Evolutionary conservation across 1,284 basidiomycete species (phyloP).

Genomic region (Wolfiporia cocos): DNA sequence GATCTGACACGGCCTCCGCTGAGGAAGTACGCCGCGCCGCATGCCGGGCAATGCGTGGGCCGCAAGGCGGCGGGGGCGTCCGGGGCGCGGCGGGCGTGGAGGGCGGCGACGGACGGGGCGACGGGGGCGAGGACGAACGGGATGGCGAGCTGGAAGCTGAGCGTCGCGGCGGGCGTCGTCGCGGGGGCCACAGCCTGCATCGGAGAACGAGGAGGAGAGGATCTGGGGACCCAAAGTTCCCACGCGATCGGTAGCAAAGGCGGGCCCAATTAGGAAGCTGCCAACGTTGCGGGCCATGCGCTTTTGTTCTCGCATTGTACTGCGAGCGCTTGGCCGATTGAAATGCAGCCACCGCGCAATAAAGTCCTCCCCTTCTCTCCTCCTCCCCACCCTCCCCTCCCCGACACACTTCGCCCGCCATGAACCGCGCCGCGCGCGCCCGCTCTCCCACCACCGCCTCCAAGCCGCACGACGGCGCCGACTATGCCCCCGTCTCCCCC

Average conservation of each 20-base stretch:
- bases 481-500: conserved; percentile 12
- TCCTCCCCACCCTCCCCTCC: conserved; percentile 4
- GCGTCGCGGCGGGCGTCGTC: conserved; percentile 24
- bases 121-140: conserved; percentile 40
- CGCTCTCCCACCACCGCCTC: conserved; percentile 16
- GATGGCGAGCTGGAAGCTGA: conserved; percentile 42
- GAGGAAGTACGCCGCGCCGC: conserved; percentile 39
- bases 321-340: too few relatives aligned
- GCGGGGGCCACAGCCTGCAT: not conserved
- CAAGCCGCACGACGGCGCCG: conserved; percentile 7
- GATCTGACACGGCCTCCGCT: conserved; percentile 21
- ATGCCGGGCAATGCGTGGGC: conserved; percentile 40
- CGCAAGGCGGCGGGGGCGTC: conserved; percentile 21
- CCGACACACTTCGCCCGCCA: conserved; percentile 14
- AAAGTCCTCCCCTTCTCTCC: not conserved
- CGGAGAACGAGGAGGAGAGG: not conserved
- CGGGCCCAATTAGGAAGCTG: not conserved
- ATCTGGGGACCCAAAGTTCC: not conserved
- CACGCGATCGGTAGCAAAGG: too few relatives aligned
- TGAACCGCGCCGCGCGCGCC: conserved; percentile 14
- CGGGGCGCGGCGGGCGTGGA: conserved; percentile 42
- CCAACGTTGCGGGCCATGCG: not conserved
- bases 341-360: not conserved
- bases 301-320: not conserved
- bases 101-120: conserved; percentile 52